Evolutionary conservation across 108 stramenopile species (phyloP).

Genomic region (Cyclotella choctawhatcheeana): DNA sequence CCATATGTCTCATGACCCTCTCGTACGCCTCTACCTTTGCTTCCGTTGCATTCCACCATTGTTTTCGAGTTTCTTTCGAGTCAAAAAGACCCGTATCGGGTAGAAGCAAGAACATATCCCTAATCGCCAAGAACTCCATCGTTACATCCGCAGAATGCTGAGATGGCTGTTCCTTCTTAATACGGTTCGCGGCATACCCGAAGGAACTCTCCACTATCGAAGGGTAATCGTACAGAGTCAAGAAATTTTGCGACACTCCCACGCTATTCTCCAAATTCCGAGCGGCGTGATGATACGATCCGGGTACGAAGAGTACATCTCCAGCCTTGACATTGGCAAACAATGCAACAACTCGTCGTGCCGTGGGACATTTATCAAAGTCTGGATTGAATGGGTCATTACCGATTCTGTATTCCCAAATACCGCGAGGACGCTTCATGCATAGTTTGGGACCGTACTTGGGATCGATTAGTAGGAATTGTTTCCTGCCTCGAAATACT

Average conservation of each 20-base stretch:
- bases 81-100: neutral
- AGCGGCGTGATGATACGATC: slow-evolving; percentile 9
- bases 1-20: neutral
- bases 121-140: neutral
- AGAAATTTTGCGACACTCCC: slow-evolving; percentile 13
- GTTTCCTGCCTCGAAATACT: slow-evolving; percentile 16
- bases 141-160: neutral
- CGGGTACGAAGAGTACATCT: slow-evolving; percentile 16
- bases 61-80: neutral
- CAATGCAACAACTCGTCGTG: neutral
- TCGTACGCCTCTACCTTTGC: neutral
- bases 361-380: slow-evolving; percentile 2
- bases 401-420: neutral
- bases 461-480: slow-evolving; percentile 13
- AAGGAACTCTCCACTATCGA: neutral
- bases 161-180: neutral
- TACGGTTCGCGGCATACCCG: neutral
- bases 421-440: neutral
- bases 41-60: neutral
- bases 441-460: slow-evolving; percentile 8
- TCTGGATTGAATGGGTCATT: slow-evolving; percentile 11
- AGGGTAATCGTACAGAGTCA: neutral
- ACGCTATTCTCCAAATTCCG: slow-evolving; percentile 9
- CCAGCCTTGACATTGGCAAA: slow-evolving; percentile 13
- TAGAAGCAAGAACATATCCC: slow-evolving; percentile 2